phyloP scores from a whole-genome alignment of 169 alveolate genomes.

The Cryptosporidium viatorum region DNA sequence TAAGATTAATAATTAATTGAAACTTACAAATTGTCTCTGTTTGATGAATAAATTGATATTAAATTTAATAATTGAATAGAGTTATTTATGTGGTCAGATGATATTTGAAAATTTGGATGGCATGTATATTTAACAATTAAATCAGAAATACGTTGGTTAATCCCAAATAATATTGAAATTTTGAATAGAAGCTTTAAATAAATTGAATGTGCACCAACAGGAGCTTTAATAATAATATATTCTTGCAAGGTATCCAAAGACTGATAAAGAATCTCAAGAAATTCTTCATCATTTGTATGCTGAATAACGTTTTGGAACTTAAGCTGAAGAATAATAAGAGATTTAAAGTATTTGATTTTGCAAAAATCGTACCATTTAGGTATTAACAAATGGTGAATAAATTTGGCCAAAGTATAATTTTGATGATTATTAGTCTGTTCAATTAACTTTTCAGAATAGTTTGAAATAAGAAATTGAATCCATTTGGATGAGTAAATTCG shows the following conservation, averaged over 20 bases:
- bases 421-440: not conserved
- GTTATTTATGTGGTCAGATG: slow-evolving; percentile 23
- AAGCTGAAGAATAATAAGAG: slow-evolving; percentile 16
- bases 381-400: slow-evolving; percentile 3
- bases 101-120: slow-evolving; percentile 16
- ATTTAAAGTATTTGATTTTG: slow-evolving; percentile 42
- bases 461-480: slow-evolving; percentile 15
- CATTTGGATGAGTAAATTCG: slow-evolving; percentile 40
- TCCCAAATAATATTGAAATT: slow-evolving; percentile 49
- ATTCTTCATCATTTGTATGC: not conserved
- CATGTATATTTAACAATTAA: slow-evolving; percentile 39
- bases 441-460: slow-evolving; percentile 3
- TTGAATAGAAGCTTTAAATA: slow-evolving; percentile 46
- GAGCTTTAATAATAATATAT: slow-evolving; percentile 50
- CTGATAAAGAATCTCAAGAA: slow-evolving; percentile 9
- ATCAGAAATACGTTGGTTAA: slow-evolving; percentile 21
- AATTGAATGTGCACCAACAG: slow-evolving; percentile 59
- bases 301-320: not conserved
- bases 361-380: slow-evolving; percentile 60
- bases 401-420: not conserved
- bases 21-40: slow-evolving; percentile 44
- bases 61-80: slow-evolving; percentile 41
- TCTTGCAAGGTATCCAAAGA: slow-evolving; percentile 19
- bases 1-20: not conserved
- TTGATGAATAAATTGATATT: slow-evolving; percentile 25